Base-by-base conservation (phyloP, 208 protist species). In the Wallacemonas sp. region DNA sequence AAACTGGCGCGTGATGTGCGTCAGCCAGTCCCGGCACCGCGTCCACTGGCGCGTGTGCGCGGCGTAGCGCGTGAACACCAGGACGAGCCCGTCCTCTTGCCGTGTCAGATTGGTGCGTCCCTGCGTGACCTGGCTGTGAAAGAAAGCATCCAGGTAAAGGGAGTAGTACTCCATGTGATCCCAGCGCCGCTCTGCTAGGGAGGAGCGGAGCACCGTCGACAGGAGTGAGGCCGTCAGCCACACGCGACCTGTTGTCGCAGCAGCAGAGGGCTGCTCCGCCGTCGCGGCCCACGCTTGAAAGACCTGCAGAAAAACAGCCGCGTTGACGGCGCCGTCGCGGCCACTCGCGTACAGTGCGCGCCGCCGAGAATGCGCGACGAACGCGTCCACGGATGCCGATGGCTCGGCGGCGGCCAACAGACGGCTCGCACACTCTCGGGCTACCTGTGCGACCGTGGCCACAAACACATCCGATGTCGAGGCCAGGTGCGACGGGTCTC, bases 71-170 rank as follows among this genome's bases (percentile, higher is more conserved):
- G 78, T 28, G 20, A 44, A 70, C 22, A 63, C 63, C 32, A 68
- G 64, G 23, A 82, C 44, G 54, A 82, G 38, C 20, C 12, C 16
- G 38, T 82, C 77, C 49, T 82, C 72, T 11, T 52, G 44, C 28
- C 50, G 7, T 20, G 45, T 69, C 8, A 45, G 42, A 31, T 39
- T 64, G 22, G 69, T 46, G 49, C 67, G 50, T 38, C 61, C 61
- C 12, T 10, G 26, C 10, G 10, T 26, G n/a, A 7, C 4, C 20
- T 20, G 5, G 11, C 29, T 11, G 4, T 49, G 26, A 20, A 64
- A 50, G 39, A 45, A 49, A 10, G 25, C 33, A 31, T 70, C 49
- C 36, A 62, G 7, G 23, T 48, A 61, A 18, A 70, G 50, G 0
- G 46, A 33, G 61, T 76, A 73, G 57, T 61, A 66, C 23, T 64